These are phyloP conservation scores for Mollisia scopiformis DNA, from an alignment of 2,329 filamentous ascomycete species.

Conservation along the genomic window DNA sequence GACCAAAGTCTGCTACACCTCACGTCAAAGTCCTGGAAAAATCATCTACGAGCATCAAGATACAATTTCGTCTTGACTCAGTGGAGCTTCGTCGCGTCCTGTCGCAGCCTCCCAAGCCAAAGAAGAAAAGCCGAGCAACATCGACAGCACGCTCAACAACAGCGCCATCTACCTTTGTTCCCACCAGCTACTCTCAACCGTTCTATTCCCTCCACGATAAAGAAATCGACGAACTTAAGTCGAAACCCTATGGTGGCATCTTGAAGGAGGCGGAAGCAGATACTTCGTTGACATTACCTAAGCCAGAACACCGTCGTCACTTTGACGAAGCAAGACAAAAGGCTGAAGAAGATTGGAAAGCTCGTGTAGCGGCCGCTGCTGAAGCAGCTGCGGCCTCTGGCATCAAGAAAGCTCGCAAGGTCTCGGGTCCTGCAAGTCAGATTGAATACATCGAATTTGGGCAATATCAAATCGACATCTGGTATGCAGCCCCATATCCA, in stretches of 20 bases:
- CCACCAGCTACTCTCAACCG: conserved; percentile 66
- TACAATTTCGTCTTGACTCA: conserved; percentile 62
- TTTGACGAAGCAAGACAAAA: conserved; percentile 91
- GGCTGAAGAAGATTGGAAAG: conserved; percentile 90
- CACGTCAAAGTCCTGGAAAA: conserved; percentile 42
- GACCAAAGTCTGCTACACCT: conserved; percentile 49
- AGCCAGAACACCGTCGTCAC: conserved; percentile 75
- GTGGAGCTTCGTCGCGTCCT: conserved; percentile 63
- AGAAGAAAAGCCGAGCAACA: conserved; percentile 43
- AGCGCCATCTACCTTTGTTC: conserved; percentile 37
- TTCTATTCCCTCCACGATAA: conserved; percentile 90
- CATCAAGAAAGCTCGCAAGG: conserved; percentile 70
- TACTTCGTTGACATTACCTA: conserved; percentile 84
- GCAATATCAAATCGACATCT: conserved; percentile 96
- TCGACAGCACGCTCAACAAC: conserved; percentile 44
- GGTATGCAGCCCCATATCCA: conserved; percentile 97
- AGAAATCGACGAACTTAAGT: conserved; percentile 85
- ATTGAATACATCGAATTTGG: conserved; percentile 99
- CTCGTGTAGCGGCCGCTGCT: conserved; percentile 64
- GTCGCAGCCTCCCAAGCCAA: conserved; percentile 59
- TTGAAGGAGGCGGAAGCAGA: conserved; percentile 87
- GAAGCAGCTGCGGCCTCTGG: conserved; percentile 68
- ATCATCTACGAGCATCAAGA: conserved; percentile 44
- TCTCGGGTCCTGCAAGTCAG: conserved; percentile 86
- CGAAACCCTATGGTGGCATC: conserved; percentile 95